Evolutionary conservation across 441 rosid species (phyloP).

Genomic region (Euphorbia celastroides): DNA sequence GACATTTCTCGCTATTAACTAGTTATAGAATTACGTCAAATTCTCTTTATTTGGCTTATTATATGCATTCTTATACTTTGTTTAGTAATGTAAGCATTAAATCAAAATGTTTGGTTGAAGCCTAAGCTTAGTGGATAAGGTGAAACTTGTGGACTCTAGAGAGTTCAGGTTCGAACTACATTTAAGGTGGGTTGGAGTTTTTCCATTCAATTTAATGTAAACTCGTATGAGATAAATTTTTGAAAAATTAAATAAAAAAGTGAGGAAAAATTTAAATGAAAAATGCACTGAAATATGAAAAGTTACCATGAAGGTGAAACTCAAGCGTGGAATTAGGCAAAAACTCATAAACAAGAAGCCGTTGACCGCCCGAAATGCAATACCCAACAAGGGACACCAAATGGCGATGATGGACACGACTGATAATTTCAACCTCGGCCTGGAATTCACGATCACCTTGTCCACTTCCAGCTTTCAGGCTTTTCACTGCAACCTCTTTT

Average conservation of each 20-base stretch:
- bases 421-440: conserved; percentile 85
- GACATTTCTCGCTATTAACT: no score
- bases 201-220: no score
- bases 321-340: conserved; percentile 75
- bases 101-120: no score
- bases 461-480: conserved; percentile 69
- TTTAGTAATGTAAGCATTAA: no score
- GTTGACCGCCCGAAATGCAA: conserved; percentile 49
- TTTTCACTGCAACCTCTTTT: conserved; percentile 80
- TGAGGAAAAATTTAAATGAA: neutral
- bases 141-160: no score
- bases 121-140: no score
- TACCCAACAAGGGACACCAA: conserved; percentile 84
- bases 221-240: no score
- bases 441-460: conserved; percentile 74
- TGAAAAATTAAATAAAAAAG: neutral
- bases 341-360: conserved; percentile 71
- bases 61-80: no score
- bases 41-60: no score
- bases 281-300: neutral
- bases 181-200: no score
- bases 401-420: conserved; percentile 88
- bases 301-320: conserved; percentile 69
- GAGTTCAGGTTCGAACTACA: no score
- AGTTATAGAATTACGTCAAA: no score